phyloP scores from a whole-genome alignment of 2,329 filamentous ascomycete genomes.

The Drechslerella stenobrocha region DNA sequence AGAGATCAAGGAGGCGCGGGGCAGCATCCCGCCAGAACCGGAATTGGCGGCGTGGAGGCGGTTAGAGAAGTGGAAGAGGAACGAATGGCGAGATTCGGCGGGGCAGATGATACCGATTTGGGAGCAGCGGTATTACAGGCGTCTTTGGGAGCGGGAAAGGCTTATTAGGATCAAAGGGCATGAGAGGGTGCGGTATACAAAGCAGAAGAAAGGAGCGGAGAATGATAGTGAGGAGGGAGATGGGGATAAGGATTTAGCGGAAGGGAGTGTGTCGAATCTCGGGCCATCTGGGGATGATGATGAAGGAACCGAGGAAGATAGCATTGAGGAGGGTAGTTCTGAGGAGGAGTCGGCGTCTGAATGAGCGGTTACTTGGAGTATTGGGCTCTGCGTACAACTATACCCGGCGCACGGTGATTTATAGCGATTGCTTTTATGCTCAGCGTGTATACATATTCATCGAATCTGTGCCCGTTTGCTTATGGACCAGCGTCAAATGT shows the following conservation, averaged over 20 bases:
- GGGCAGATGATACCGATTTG: slow-evolving; percentile 29
- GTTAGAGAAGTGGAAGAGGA: slow-evolving; percentile 38
- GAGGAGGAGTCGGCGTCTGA: slow-evolving; percentile 8
- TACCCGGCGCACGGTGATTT: too few species aligned
- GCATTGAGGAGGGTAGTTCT: background rate
- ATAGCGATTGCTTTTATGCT: too few species aligned
- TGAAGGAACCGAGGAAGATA: background rate
- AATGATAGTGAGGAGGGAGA: background rate
- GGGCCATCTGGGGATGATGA: background rate
- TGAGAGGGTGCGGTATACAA: background rate
- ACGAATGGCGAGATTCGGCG: slow-evolving; percentile 24
- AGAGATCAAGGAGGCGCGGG: slow-evolving; percentile 10
- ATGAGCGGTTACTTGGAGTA: background rate
- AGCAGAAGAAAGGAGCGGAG: background rate
- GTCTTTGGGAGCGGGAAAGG: slow-evolving; percentile 27
- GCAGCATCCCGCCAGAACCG: slow-evolving; percentile 26
- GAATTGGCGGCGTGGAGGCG: slow-evolving; percentile 16
- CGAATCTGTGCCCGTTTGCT: too few species aligned
- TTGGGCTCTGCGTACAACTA: slow-evolving; percentile 4
- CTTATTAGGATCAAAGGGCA: slow-evolving; percentile 13
- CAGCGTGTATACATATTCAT: too few species aligned
- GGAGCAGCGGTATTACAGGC: slow-evolving; percentile 33
- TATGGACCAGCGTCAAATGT: too few species aligned
- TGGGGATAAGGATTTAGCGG: background rate
- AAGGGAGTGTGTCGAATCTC: background rate